Evolutionary conservation across 1,139 yeast genomes (phyloP), one percentile per base, ranked within the genome.

Genomic region (Debaryomyces nepalensis): DNA sequence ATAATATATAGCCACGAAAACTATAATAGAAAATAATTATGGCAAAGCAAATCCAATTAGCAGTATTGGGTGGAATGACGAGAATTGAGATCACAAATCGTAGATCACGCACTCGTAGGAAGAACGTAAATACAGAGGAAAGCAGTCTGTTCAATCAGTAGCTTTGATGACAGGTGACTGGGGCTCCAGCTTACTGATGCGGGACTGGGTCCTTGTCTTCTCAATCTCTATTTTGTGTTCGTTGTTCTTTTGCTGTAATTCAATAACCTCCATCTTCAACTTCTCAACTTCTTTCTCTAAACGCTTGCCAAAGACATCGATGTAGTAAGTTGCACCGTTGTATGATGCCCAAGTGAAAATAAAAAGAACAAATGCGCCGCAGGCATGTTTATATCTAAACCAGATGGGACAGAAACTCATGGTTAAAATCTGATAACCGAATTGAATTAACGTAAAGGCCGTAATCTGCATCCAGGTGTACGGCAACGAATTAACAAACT

Each of bases 281-380:
- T 79, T 78, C 23, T 72, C 68, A 30, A 91, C 88, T 60, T 93
- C 97, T 55, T 85, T 88, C 57, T 84, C 96, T 64, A 87, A 83
- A 55, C 89, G 75, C 58, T 84, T 87, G 45, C 96, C 97, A 65
- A 91, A 93, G 33, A 86, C 85, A 58, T 93, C 98, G 45, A 93
- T 77, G 59, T 93, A 93, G 59, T 88, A 93, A 0, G 96, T 88
- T 2, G 98, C 98, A 24, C 99, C 99, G 53, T 93, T 91, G 62
- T 86, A 88, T 38, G 90, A 75, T 2, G 98, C 95, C 66, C 82
- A 78, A 26, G 83, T 64, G 54, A 90, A 89, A 20, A 93, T 88
- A 42, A 77, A 73, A 2, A 81, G 64, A 47, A 93, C 77, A 59
- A 90, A 91, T 1, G 74, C 54, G 0, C 85, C 81, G 32, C 95